Conservation (phyloP, 768 basidiomycete species). For the Boletus sp. region DNA sequence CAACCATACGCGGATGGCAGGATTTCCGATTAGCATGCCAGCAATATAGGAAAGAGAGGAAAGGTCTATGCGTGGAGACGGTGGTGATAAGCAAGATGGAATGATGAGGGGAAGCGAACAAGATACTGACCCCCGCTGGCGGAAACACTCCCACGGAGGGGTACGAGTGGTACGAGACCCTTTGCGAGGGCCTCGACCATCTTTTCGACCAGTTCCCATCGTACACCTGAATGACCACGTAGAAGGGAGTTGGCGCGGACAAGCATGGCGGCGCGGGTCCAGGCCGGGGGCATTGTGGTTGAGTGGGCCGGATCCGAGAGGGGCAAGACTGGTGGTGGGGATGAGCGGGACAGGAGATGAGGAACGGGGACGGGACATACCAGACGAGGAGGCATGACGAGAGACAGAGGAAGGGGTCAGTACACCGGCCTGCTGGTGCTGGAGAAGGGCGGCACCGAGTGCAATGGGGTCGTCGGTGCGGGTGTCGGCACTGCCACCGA, state of each 20-base stretch:
- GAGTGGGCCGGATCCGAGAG: constrained; percentile 66
- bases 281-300: constrained; percentile 77
- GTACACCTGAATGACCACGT: constrained; percentile 83
- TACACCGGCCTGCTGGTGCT: constrained; percentile 78
- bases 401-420: constrained; percentile 50
- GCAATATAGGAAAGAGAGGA: constrained; percentile 82
- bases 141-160: constrained; percentile 79
- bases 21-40: constrained; percentile 75
- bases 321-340: constrained; percentile 42
- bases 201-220: constrained; percentile 75
- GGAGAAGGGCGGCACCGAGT: constrained; percentile 79
- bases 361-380: not conserved
- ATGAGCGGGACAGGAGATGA: not conserved
- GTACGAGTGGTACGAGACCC: constrained; percentile 76
- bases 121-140: constrained; percentile 67
- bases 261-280: constrained; percentile 85
- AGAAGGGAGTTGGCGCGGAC: constrained; percentile 88
- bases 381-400: not conserved
- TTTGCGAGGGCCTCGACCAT: constrained; percentile 70
- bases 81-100: constrained; percentile 7
- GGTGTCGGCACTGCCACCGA: constrained; percentile 86
- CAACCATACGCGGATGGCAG: constrained; percentile 67
- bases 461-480: constrained; percentile 70
- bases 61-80: constrained; percentile 45
- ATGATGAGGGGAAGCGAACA: not conserved